Base-by-base conservation (phyloP, 2,329 filamentous ascomycete species). In the Verticillium klebahnii region DNA sequence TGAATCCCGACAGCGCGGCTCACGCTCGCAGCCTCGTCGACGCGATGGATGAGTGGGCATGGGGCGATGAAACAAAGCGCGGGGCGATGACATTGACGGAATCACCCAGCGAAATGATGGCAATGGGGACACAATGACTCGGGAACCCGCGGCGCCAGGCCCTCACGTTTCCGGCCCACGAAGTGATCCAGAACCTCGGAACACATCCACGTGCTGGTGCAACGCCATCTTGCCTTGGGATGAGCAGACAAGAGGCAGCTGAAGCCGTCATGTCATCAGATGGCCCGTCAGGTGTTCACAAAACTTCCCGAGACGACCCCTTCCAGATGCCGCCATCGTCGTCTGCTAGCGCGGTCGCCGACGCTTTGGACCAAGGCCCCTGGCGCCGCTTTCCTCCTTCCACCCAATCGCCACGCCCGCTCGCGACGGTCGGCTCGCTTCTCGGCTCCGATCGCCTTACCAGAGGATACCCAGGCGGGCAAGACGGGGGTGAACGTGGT, bases 351-450 rank as follows among this genome's bases (percentile, higher is more conserved):
- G 45, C 45, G 45, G 45, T 19, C n/a, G 8, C 37, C 45, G 45
- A 52, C 19, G 4, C 19, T 52, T 14, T 29, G 8, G 45, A 52
- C 45, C 45, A 52, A 52, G n/a, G 19, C 17, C 45, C 45, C 45
- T 52, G 45, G n/a, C n/a, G 45, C 45, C 45, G 45, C 45, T 23
- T 52, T 2, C 8, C 19, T 23, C n/a, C 45, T 52, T 58, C 37
- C 14, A 32, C 23, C 57, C 57, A 58, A 58, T 58, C 57, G 57
- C 57, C 25, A 40, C 17, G 17, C 25, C 25, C n/a, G 31, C 31
- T 57, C 55, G 55, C 55, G 55, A 34, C 57, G 23, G 25, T 58
- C 57, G 57, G 57, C 57, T 58, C 57, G 57, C 57, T 50, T 29
- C 39, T 31, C 29, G 57, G 37, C 40, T 40, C 57, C 57, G 57